Percentiles rank a stretch among this genome's conserved stretches.
These are phyloP conservation scores for Plasmodium vivax DNA, from an alignment of 169 alveolate species.

Conservation along the genomic window DNA sequence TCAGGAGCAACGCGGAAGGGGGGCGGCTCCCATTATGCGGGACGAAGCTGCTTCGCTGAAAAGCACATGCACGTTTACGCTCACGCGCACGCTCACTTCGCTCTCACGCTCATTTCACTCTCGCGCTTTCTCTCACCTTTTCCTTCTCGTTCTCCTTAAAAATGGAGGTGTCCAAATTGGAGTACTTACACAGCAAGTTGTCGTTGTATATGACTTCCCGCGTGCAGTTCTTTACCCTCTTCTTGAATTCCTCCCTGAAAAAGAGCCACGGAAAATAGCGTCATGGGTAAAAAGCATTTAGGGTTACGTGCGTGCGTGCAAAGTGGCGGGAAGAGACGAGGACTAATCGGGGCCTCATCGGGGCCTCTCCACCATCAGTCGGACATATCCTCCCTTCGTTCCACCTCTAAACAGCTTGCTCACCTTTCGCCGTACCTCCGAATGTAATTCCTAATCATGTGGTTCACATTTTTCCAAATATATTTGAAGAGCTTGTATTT, in stretches of 20 bases:
- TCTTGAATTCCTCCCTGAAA: slow-evolving; percentile 13
- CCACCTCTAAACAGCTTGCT: neutral
- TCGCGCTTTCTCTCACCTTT: slow-evolving; percentile 4
- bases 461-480: slow-evolving; percentile 21
- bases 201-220: slow-evolving; percentile 51
- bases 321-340: neutral
- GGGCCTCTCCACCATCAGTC: neutral
- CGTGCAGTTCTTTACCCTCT: slow-evolving; percentile 19
- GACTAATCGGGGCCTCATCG: no score
- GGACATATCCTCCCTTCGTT: neutral
- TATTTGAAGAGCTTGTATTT: slow-evolving; percentile 59
- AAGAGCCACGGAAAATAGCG: neutral
- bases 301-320: neutral
- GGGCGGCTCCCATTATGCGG: neutral
- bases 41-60: neutral
- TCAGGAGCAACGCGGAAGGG: neutral
- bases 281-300: neutral
- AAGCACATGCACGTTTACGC: neutral
- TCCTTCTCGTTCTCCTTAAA: slow-evolving; percentile 62
- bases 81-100: neutral
- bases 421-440: slow-evolving; percentile 28
- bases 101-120: no score
- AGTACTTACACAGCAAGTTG: slow-evolving; percentile 53
- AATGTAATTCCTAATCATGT: slow-evolving; percentile 5
- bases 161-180: slow-evolving; percentile 44